Evolutionary conservation across 2,329 filamentous ascomycete genomes (phyloP), one percentile per base, ranked within the genome.

Genomic region (Stagonosporopsis tanaceti): DNA sequence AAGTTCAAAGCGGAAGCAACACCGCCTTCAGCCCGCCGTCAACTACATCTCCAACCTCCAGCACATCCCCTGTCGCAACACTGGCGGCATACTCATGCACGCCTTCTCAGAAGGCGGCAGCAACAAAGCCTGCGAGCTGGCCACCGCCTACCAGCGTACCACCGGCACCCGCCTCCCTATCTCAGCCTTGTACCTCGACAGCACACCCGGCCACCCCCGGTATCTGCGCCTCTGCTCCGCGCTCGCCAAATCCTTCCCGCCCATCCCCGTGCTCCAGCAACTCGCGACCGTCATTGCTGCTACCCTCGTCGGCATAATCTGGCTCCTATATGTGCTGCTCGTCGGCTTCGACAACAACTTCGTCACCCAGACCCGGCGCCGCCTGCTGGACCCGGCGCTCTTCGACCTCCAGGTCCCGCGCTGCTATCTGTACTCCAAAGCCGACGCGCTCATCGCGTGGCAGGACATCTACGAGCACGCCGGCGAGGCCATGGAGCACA

Each of bases 371-470:
- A 66, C 66, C 6, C 45, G 66, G 22, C 38, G 47, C 12, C 57
- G 62, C 8, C 20, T 68, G 3, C 35, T 60, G 3, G 59, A 69
- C 35, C 51, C 67, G 12, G 15, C 9, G 6, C 56, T 58, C 9
- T 70, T 67, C 54, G 60, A 66, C 37, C 47, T 46, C 2, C 41
- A 46, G 0, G 76, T 80, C 0, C 77, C 78, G 25, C 75, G 82
- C 39, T 65, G 86, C 53, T 87, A 85, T 64, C 62, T 87, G 3
- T 88, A 86, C 66, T 85, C 83, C 53, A 81, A 82, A 61, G 79
- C 78, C 27, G 86, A 88, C 57, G 78, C 81, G 17, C 74, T 88
- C 24, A 85, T 88, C 22, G 64, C 72, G 2, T 85, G 79, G 72
- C 60, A 80, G 59, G 84, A 87, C 48, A 79, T 88, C 0, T 81